phyloP scores from a whole-genome alignment of 1,284 basidiomycete species.

The Leucoagaricus sp. region DNA sequence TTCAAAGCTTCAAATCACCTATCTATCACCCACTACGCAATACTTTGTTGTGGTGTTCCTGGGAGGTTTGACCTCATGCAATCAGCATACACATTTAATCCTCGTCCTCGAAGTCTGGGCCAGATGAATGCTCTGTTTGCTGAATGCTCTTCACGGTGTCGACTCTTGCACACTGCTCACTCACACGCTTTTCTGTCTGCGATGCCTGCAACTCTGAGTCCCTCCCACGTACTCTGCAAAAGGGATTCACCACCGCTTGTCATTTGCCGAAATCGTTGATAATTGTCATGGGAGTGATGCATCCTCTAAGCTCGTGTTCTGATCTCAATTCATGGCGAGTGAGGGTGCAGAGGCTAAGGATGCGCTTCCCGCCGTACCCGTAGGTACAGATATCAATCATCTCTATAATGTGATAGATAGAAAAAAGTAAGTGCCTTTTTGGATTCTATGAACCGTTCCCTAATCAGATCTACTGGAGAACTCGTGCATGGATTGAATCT shows the following conservation, averaged over 20 bases:
- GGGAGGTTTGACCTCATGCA: too few relatives aligned
- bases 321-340: background rate
- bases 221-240: background rate
- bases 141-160: too few relatives aligned
- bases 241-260: slow-evolving; percentile 14
- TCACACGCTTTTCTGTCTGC: too few relatives aligned
- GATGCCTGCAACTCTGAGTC: background rate
- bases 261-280: too few relatives aligned
- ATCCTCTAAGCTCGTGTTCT: too few relatives aligned
- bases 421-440: slow-evolving; percentile 60
- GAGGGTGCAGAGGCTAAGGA: slow-evolving; percentile 23
- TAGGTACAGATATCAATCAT: slow-evolving; percentile 51
- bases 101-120: too few relatives aligned
- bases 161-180: too few relatives aligned
- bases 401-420: slow-evolving; percentile 67
- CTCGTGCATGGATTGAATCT: slow-evolving; percentile 82
- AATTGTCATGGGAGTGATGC: slow-evolving; percentile 11
- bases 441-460: background rate
- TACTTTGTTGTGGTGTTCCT: too few relatives aligned
- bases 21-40: too few relatives aligned
- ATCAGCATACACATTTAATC: too few relatives aligned
- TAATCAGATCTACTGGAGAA: slow-evolving; percentile 17
- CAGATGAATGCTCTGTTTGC: too few relatives aligned
- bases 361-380: slow-evolving; percentile 32
- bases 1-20: too few relatives aligned